Conservation (phyloP, 345 rosid genomes). For the Citrus reticulata region DNA sequence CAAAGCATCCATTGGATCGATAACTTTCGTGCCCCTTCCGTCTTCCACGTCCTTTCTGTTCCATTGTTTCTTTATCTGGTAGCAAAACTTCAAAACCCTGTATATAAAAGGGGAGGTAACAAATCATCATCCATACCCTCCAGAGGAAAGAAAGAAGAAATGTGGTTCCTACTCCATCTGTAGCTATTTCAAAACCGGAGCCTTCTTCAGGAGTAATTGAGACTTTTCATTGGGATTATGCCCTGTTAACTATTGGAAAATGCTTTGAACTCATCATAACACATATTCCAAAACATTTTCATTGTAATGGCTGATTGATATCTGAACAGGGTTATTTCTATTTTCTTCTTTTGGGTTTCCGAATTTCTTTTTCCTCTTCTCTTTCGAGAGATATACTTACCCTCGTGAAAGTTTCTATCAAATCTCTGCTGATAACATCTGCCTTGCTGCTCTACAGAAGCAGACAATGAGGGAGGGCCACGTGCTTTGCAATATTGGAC, state of each 20-base stretch:
- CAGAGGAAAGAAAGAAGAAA: no score
- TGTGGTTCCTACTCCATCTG: constrained; percentile 44
- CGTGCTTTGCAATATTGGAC: constrained; percentile 77
- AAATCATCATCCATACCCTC: no score
- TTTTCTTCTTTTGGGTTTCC: not conserved
- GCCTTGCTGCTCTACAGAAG: constrained; percentile 47
- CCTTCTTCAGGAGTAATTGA: constrained; percentile 34
- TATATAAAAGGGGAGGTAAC: no score
- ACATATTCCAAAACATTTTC: not conserved
- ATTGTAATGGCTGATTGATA: not conserved
- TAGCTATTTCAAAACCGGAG: constrained; percentile 49
- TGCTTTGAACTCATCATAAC: not conserved
- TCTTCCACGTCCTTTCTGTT: no score
- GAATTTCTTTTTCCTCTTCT: not conserved
- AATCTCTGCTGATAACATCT: constrained; percentile 11
- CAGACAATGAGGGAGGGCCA: constrained; percentile 82
- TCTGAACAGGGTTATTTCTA: not conserved
- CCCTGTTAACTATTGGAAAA: not conserved
- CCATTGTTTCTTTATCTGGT: no score
- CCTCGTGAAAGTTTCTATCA: not conserved
- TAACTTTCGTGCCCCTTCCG: no score
- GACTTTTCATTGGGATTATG: not conserved
- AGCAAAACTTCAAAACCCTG: no score
- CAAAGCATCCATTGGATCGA: no score
- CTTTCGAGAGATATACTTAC: not conserved